Percentiles rank a stretch among this genome's conserved stretches.
Evolutionary conservation across 257 asterid species (phyloP).

Genomic region (Solanum pennellii): DNA sequence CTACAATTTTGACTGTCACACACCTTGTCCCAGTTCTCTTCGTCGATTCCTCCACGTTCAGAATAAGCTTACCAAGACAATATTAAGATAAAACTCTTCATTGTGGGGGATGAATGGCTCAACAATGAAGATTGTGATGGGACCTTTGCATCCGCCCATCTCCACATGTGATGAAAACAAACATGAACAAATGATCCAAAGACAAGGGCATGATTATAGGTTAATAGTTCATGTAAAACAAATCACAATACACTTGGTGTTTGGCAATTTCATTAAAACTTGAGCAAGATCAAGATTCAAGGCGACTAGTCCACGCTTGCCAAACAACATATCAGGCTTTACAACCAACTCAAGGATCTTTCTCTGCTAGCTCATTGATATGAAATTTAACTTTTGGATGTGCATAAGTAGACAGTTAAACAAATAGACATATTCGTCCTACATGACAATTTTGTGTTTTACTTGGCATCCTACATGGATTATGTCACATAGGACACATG

Average conservation of each 20-base stretch:
- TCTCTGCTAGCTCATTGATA: slow-evolving; percentile 54
- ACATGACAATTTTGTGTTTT: too few relatives aligned
- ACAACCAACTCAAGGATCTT: slow-evolving; percentile 85
- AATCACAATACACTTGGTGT: background rate
- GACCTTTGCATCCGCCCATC: slow-evolving; percentile 96
- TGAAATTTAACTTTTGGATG: too few relatives aligned
- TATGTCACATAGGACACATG: too few relatives aligned
- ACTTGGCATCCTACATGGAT: too few relatives aligned
- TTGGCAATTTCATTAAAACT: slow-evolving; percentile 10
- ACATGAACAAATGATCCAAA: background rate
- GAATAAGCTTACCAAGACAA: slow-evolving; percentile 90
- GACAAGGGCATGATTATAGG: background rate
- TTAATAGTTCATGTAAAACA: background rate
- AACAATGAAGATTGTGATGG: slow-evolving; percentile 82
- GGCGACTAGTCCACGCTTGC: slow-evolving; percentile 90
- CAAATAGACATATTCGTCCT: too few relatives aligned
- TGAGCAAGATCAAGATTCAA: slow-evolving; percentile 81
- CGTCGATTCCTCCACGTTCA: slow-evolving; percentile 92
- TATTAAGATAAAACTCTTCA: slow-evolving; percentile 74
- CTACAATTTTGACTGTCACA: background rate
- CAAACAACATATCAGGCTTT: slow-evolving; percentile 93
- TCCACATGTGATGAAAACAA: slow-evolving; percentile 24
- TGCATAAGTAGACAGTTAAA: too few relatives aligned
- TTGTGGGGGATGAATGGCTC: slow-evolving; percentile 88
- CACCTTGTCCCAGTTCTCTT: slow-evolving; percentile 98